Percentiles rank a stretch among this genome's conserved stretches.
Evolutionary conservation across 345 rosid species (phyloP).

Genomic region (Citrus reticulata): DNA sequence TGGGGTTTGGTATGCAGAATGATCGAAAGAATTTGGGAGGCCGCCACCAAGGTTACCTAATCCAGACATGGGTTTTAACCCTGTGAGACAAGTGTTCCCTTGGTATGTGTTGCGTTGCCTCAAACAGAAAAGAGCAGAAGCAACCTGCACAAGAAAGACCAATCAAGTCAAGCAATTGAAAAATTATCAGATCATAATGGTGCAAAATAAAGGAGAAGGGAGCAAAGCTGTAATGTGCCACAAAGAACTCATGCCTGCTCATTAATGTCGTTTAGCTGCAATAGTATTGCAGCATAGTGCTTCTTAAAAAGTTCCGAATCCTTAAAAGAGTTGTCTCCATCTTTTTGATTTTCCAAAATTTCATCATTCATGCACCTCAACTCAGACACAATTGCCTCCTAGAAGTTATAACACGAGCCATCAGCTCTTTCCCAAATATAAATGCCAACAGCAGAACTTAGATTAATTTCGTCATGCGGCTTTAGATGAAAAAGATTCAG

Average conservation of each 20-base stretch:
- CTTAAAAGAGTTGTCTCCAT: slow-evolving; percentile 45
- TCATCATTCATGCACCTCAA: slow-evolving; percentile 66
- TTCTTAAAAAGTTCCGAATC: slow-evolving; percentile 70
- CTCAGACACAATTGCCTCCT: slow-evolving; percentile 75
- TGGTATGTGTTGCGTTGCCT: slow-evolving; percentile 80
- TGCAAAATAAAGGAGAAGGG: slow-evolving; percentile 3
- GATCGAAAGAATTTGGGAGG: slow-evolving; percentile 36
- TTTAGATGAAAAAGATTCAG: background rate
- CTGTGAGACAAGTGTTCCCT: slow-evolving; percentile 30
- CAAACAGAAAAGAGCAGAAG: slow-evolving; percentile 62
- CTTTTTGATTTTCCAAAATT: slow-evolving; percentile 57
- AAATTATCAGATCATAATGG: background rate
- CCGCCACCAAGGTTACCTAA: slow-evolving; percentile 41
- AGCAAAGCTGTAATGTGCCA: slow-evolving; percentile 16
- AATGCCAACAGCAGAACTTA: slow-evolving; percentile 2
- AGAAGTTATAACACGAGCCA: slow-evolving; percentile 24
- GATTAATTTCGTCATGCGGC: background rate
- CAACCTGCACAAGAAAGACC: slow-evolving; percentile 45
- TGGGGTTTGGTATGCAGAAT: slow-evolving; percentile 36
- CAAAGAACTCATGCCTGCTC: slow-evolving; percentile 53
- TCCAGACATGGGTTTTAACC: slow-evolving; percentile 25
- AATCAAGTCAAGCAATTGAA: slow-evolving; percentile 11
- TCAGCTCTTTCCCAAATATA: slow-evolving; percentile 18
- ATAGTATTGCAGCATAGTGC: slow-evolving; percentile 75
- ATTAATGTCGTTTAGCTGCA: slow-evolving; percentile 65